Conservation (phyloP, 2,329 filamentous ascomycete genomes). For the Sporothrix schenckii region DNA sequence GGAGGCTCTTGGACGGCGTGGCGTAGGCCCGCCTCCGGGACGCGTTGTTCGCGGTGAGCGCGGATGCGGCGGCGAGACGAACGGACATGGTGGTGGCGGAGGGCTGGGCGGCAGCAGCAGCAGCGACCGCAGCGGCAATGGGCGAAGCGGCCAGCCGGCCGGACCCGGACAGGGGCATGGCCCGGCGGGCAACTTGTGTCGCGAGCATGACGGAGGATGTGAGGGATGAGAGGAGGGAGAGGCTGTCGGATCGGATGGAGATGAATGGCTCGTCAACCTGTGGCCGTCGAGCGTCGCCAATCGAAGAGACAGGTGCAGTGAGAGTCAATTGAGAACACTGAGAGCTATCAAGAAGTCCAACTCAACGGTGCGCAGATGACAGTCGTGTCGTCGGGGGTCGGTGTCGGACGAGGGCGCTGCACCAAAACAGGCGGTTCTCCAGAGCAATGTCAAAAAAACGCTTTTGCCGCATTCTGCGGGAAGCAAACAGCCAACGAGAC, state of each 20-base stretch:
- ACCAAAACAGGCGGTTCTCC: not conserved
- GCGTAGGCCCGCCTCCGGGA: constrained; percentile 52
- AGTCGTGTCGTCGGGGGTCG: not conserved
- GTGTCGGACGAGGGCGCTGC: not conserved
- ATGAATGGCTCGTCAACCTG: constrained; percentile 14
- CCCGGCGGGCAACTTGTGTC: constrained; percentile 35
- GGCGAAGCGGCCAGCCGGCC: constrained; percentile 24
- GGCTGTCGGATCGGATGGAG: not conserved
- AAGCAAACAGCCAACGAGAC: not conserved
- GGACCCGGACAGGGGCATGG: constrained; percentile 22
- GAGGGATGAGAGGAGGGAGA: not conserved
- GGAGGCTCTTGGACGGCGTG: constrained; percentile 76
- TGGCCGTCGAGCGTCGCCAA: constrained; percentile 15
- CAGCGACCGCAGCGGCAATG: constrained; percentile 11
- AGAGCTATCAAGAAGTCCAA: not conserved
- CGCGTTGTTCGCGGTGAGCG: constrained; percentile 20
- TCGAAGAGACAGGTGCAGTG: not conserved
- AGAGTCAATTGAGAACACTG: not conserved
- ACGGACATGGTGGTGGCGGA: constrained; percentile 10
- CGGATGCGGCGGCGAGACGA: constrained; percentile 19
- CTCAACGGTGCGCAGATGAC: not conserved
- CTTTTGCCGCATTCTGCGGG: constrained; percentile 7
- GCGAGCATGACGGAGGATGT: constrained; percentile 32
- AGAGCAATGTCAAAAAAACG: constrained; percentile 20
- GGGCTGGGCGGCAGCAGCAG: constrained; percentile 23